Base-by-base conservation (phyloP, 2,329 filamentous ascomycete species). In the Cephalotrichum gorgonifer region DNA sequence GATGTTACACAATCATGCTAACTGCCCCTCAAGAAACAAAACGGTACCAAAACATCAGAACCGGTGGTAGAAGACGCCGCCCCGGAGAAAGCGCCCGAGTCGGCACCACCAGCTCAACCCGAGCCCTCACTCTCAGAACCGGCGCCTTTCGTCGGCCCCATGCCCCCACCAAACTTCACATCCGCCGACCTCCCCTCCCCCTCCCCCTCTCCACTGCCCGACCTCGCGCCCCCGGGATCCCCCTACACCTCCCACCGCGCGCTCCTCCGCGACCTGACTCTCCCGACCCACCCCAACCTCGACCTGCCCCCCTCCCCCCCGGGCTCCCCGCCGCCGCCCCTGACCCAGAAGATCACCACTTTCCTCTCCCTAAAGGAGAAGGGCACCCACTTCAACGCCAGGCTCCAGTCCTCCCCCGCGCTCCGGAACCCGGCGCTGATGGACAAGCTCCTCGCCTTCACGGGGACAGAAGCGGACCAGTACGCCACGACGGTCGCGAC, bases 301-400 rank as follows among this genome's bases (percentile, higher is more conserved):
- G 72, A 81, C 56, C 88, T 93, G 53, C 86, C 86, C 0, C 73
- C 78, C 9, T 88, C 86, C 4, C 86, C 86, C 1, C 81, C 83
- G 1, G 78, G 78, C 23, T 77, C 78, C 2, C 78, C 78, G 11
- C 66, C 71, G 1, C 60, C 69, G 30, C 56, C 66, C 39, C 64
- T 81, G 12, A 82, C 76, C 46, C 74, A 76, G 55, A 89, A 88
- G 57, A 84, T 91, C 56, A 75, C 79, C 53, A 79, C 81, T 51
- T 91, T 93, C 55, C 75, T 91, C 1, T 73, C 79, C 43, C 73
- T 91, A n/a, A 93, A 93, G 67, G 81, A 79, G 58, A 79, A 83
- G 54, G 83, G 83, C 4, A 73, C 82, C 15, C 87, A 93, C 64
- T 91, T 91, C 72, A 90, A 93, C 62, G 72, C 80, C 56, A 82